Conservation (phyloP, 139 green algal genomes). For the Yamagishiella unicocca region DNA sequence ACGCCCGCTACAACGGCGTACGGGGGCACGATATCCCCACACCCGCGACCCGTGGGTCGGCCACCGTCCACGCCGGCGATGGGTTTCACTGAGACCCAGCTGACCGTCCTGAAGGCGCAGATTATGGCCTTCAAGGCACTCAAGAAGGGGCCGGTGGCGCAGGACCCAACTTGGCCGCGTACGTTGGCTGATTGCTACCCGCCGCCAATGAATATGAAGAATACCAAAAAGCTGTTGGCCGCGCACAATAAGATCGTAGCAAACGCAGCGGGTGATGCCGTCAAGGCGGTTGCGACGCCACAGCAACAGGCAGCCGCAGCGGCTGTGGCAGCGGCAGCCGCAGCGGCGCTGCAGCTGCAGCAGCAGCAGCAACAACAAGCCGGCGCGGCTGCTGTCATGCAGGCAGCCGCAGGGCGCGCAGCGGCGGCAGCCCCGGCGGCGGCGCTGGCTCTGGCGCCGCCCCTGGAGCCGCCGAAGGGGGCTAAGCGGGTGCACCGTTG, state of each 20-base stretch:
- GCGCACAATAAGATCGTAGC: constrained; percentile 12
- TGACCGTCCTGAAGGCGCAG: constrained; percentile 62
- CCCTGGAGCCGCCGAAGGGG: constrained; percentile 14
- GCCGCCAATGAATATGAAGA: constrained; percentile 17
- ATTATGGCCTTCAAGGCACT: constrained; percentile 69
- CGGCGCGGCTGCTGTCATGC: not conserved
- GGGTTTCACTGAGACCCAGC: constrained; percentile 69
- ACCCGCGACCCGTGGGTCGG: constrained; percentile 25
- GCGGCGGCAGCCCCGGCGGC: constrained; percentile 23
- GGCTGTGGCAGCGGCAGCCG: not conserved
- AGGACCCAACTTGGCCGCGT: constrained; percentile 14
- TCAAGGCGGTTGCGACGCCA: not conserved
- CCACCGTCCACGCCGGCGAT: constrained; percentile 34
- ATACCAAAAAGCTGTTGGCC: constrained; percentile 8
- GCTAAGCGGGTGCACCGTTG: constrained; percentile 15
- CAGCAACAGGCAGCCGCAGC: not conserved
- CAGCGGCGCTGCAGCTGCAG: not conserved
- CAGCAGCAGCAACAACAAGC: constrained; percentile 19
- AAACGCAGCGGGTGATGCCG: not conserved
- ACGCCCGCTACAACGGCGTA: not conserved
- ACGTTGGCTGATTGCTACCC: constrained; percentile 5
- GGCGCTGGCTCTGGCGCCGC: not conserved
- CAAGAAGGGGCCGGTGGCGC: constrained; percentile 49
- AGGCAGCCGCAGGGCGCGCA: not conserved
- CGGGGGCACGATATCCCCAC: not conserved